Percentiles rank a stretch among this genome's conserved stretches.
These are phyloP conservation scores for Entomortierella chlamydospora DNA, from an alignment of 192 early-diverging fungal genomes.

Conservation along the genomic window DNA sequence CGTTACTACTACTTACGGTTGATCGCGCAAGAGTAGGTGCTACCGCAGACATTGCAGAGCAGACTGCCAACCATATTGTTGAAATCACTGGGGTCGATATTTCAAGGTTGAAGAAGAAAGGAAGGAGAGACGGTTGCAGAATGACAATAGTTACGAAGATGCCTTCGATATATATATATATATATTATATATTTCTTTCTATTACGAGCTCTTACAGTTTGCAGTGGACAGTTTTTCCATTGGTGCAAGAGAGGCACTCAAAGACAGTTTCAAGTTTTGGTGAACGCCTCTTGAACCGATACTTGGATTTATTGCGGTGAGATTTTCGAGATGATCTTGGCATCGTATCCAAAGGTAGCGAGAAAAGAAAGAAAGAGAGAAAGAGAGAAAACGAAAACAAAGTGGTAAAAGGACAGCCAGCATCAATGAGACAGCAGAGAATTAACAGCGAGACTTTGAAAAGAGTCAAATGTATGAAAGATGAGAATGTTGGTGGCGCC, in stretches of 20 bases:
- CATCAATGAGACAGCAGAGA: no score
- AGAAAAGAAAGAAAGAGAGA: no score
- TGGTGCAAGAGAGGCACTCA: slow-evolving; percentile 84
- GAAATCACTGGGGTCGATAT: slow-evolving; percentile 60
- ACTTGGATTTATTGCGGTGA: neutral
- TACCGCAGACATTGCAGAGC: slow-evolving; percentile 78
- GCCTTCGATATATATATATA: no score
- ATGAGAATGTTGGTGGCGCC: no score
- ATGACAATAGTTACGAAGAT: no score
- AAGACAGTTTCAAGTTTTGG: slow-evolving; percentile 75
- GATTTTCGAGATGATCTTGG: no score
- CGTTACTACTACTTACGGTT: slow-evolving; percentile 65
- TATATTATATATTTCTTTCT: neutral
- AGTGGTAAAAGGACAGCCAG: no score
- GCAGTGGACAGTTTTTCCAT: slow-evolving; percentile 77
- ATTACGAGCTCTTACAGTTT: slow-evolving; percentile 68
- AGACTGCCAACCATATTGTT: slow-evolving; percentile 74
- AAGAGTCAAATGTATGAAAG: no score
- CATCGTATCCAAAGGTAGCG: no score
- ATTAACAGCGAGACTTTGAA: neutral
- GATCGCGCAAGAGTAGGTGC: slow-evolving; percentile 74
- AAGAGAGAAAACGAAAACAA: no score
- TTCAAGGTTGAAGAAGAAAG: neutral
- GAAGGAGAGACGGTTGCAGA: neutral
- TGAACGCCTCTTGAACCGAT: slow-evolving; percentile 66